Evolutionary conservation across 768 basidiomycete species (phyloP).

Genomic region (Polyporus arcularius): DNA sequence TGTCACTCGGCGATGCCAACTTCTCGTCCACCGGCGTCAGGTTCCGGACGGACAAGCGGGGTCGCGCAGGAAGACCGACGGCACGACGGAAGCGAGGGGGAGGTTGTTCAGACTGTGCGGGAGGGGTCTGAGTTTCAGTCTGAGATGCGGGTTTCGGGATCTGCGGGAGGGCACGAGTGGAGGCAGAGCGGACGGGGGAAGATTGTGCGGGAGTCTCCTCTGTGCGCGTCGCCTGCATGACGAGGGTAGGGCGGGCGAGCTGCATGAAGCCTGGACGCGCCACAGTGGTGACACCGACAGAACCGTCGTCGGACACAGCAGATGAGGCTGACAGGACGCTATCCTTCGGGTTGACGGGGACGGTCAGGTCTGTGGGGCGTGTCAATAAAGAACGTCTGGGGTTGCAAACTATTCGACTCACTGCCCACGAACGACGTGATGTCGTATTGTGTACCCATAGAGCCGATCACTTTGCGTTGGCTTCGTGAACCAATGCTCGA

Average conservation of each 20-base stretch:
- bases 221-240: not conserved
- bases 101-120: not conserved
- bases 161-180: not conserved
- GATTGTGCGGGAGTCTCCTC: not conserved
- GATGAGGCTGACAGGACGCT: conserved; percentile 14
- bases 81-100: conserved; percentile 18
- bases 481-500: conserved; percentile 15
- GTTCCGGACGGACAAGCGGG: conserved; percentile 18
- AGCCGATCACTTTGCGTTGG: conserved; percentile 32
- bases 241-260: conserved; percentile 13
- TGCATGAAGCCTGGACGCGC: conserved; percentile 1
- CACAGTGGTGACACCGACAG: conserved; percentile 3
- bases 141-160: not conserved
- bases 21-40: conserved; percentile 16
- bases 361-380: conserved; percentile 34
- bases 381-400: not conserved
- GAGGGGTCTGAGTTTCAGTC: conserved; percentile 4
- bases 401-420: conserved; percentile 25
- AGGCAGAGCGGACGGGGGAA: not conserved
- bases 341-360: conserved; percentile 26
- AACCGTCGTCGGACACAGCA: conserved; percentile 3
- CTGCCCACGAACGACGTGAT: conserved; percentile 74
- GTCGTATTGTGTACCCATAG: conserved; percentile 61
- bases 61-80: conserved; percentile 31
- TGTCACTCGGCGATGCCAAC: conserved; percentile 12